A percentile compares a stretch with the other conserved stretches of the same genome.
Conservation (phyloP, 108 stramenopile species). For the Asterionellopsis glacialis region DNA sequence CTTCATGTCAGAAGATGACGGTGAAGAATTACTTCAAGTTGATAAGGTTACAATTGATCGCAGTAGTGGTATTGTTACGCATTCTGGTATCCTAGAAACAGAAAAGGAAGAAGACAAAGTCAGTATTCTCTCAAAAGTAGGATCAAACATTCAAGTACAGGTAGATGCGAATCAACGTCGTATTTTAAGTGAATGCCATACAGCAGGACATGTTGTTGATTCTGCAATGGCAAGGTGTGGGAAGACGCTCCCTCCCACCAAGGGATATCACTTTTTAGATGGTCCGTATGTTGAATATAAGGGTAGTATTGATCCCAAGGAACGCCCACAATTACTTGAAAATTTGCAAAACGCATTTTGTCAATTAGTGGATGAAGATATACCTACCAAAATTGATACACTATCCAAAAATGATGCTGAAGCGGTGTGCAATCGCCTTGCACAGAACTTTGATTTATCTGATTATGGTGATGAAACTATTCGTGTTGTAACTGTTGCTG, state of each 20-base stretch:
- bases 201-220: slow-evolving; percentile 88
- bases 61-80: slow-evolving; percentile 48
- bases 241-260: slow-evolving; percentile 43
- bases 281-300: slow-evolving; percentile 83
- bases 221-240: slow-evolving; percentile 65
- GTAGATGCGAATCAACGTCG: slow-evolving; percentile 47
- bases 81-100: slow-evolving; percentile 34
- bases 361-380: slow-evolving; percentile 54
- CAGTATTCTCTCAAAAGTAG: slow-evolving; percentile 14
- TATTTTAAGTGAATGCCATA: slow-evolving; percentile 75
- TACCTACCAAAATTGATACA: slow-evolving; percentile 48
- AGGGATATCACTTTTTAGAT: slow-evolving; percentile 85
- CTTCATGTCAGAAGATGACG: slow-evolving; percentile 17
- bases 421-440: slow-evolving; percentile 37
- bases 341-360: slow-evolving; percentile 46
- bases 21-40: slow-evolving; percentile 20
- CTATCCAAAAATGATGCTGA: slow-evolving; percentile 43
- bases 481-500: slow-evolving; percentile 68
- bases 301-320: slow-evolving; percentile 35
- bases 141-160: slow-evolving; percentile 35
- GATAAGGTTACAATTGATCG: slow-evolving; percentile 59
- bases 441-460: slow-evolving; percentile 9
- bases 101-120: slow-evolving; percentile 1
- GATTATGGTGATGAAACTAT: slow-evolving; percentile 32
- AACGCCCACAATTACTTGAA: slow-evolving; percentile 33